Evolutionary conservation across 257 asterid species (phyloP).

Genomic region (Scutellaria galericulata): DNA sequence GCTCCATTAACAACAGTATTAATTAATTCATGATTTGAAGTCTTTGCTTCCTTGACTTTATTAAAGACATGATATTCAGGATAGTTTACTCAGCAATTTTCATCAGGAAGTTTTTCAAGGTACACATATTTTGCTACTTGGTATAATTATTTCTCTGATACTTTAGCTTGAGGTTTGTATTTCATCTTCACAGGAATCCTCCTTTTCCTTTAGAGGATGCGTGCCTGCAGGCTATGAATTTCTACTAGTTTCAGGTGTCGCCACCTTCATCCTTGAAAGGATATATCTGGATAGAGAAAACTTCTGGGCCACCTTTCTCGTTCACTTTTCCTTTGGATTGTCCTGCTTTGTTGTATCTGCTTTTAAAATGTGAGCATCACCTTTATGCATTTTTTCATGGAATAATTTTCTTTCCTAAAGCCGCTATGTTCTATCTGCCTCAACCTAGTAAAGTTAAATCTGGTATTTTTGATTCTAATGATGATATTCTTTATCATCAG

Average conservation of each 20-base stretch:
- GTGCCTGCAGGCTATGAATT: conserved; percentile 77
- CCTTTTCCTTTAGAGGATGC: conserved; percentile 78
- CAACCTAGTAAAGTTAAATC: not conserved
- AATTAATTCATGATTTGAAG: conserved; percentile 6
- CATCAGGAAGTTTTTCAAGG: conserved; percentile 87
- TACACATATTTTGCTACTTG: conserved; percentile 33
- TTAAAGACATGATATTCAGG: conserved; percentile 84
- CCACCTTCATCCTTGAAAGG: conserved; percentile 69
- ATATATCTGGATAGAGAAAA: conserved; percentile 65
- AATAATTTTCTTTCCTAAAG: not conserved
- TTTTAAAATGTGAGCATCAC: conserved; percentile 61
- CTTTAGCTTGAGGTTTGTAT: conserved; percentile 18
- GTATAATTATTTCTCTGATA: conserved; percentile 1
- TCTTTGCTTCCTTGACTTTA: conserved; percentile 58
- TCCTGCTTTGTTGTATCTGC: conserved; percentile 60
- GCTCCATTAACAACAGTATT: not conserved
- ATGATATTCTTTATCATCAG: conserved; percentile 43
- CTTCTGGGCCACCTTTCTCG: conserved; percentile 74
- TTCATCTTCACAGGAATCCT: conserved; percentile 58
- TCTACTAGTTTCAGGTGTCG: conserved; percentile 64
- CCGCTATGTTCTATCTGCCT: not conserved
- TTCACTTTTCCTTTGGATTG: conserved; percentile 75
- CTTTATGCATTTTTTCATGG: not conserved
- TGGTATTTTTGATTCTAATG: not conserved
- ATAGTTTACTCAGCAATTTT: conserved; percentile 76